A percentile compares a stretch with the other conserved stretches of the same genome.
These are phyloP conservation scores for Scutellaria baicalensis DNA, from an alignment of 257 asterid species.

Conservation along the genomic window DNA sequence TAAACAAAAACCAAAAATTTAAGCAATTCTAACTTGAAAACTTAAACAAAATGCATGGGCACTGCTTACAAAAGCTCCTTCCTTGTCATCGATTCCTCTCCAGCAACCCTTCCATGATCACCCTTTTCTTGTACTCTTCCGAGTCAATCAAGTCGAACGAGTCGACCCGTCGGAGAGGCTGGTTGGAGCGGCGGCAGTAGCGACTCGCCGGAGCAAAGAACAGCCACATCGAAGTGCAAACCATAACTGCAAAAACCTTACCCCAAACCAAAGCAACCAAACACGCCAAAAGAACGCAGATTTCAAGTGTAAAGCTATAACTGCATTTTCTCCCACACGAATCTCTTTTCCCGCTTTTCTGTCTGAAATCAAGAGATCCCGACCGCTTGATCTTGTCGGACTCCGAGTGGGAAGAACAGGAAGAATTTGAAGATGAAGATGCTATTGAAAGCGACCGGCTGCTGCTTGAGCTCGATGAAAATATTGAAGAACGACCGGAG, in stretches of 20 bases:
- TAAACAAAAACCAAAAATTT: background rate
- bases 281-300: conserved; percentile 30
- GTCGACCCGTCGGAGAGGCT: background rate
- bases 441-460: background rate
- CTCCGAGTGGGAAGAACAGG: conserved; percentile 20
- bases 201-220: conserved; percentile 25
- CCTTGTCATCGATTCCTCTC: conserved; percentile 19
- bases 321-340: background rate
- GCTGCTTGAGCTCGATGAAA: conserved; percentile 19
- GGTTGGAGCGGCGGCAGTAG: background rate
- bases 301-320: conserved; percentile 13
- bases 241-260: conserved; percentile 45
- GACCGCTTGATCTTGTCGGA: conserved; percentile 1
- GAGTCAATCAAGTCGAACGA: conserved; percentile 16
- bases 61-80: background rate
- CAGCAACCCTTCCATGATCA: conserved; percentile 32
- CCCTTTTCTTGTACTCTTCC: conserved; percentile 29
- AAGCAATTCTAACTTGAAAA: no score
- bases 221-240: conserved; percentile 46
- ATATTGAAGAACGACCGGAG: conserved; percentile 25
- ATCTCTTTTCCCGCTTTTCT: background rate
- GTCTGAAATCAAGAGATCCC: conserved; percentile 15
- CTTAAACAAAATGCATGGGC: background rate
- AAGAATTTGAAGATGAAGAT: conserved; percentile 13
- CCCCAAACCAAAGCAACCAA: conserved; percentile 48